These are phyloP conservation scores for Termitomyces titanicus DNA, from an alignment of 768 basidiomycete species.

Conservation along the genomic window DNA sequence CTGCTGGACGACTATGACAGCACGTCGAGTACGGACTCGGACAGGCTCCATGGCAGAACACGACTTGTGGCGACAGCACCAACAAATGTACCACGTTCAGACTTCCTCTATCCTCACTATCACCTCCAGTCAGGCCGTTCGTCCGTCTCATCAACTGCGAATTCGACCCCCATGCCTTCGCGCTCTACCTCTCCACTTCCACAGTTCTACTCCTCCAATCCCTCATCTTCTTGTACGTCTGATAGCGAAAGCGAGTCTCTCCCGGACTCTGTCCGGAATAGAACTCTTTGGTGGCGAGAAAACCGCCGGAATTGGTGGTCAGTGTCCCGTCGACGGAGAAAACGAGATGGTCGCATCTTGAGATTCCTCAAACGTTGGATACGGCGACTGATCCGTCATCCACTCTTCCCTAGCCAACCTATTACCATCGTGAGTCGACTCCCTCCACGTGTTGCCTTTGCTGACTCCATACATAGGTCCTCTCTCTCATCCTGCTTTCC, in stretches of 20 bases:
- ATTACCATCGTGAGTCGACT: conserved; percentile 66
- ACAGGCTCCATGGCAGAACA: conserved; percentile 22
- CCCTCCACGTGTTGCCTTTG: neutral
- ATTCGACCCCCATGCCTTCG: conserved; percentile 57
- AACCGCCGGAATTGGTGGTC: conserved; percentile 58
- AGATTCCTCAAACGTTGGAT: conserved; percentile 53
- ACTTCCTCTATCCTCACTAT: conserved; percentile 33
- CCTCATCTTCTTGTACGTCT: conserved; percentile 51
- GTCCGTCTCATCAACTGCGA: conserved; percentile 37
- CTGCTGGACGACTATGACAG: conserved; percentile 40
- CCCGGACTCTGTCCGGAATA: conserved; percentile 40
- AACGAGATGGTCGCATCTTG: conserved; percentile 41
- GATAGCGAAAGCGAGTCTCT: conserved; percentile 62
- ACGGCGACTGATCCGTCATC: conserved; percentile 60
- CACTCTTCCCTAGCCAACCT: conserved; percentile 76
- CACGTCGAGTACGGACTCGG: conserved; percentile 41
- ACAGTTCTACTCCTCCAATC: conserved; percentile 45
- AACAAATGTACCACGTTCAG: conserved; percentile 18
- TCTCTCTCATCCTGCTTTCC: conserved; percentile 72
- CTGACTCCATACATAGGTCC: conserved; percentile 41
- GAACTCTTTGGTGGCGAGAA: conserved; percentile 39
- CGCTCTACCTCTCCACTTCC: conserved; percentile 59
- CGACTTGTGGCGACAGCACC: conserved; percentile 14
- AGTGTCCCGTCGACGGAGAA: conserved; percentile 47
- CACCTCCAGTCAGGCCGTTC: conserved; percentile 32